phyloP scores from a whole-genome alignment of 1,139 yeast species.

The Yamadazyma diddensiae region DNA sequence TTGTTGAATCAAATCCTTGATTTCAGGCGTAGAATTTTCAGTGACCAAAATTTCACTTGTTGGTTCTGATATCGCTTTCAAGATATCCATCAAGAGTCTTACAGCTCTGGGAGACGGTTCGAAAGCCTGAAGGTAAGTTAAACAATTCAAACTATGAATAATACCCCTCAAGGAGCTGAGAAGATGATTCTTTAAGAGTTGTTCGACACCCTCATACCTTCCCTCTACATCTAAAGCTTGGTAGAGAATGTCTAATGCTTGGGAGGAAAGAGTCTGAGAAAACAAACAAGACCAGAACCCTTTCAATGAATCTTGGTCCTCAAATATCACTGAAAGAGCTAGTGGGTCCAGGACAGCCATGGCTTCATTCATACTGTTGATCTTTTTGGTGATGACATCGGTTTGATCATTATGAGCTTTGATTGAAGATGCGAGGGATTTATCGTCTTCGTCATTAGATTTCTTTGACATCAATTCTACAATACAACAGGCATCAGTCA shows the following conservation, averaged over 20 bases:
- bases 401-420: slow-evolving; percentile 34
- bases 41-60: slow-evolving; percentile 25
- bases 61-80: slow-evolving; percentile 64
- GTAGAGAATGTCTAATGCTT: slow-evolving; percentile 69
- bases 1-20: slow-evolving; percentile 19
- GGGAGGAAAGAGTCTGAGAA: slow-evolving; percentile 59
- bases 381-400: slow-evolving; percentile 18
- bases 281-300: slow-evolving; percentile 73
- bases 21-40: slow-evolving; percentile 1
- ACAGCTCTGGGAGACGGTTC: slow-evolving; percentile 79
- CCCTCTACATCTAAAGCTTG: slow-evolving; percentile 66
- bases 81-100: slow-evolving; percentile 71
- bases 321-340: slow-evolving; percentile 34
- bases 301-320: slow-evolving; percentile 25
- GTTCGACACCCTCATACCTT: slow-evolving; percentile 68
- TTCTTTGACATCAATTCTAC: slow-evolving; percentile 32
- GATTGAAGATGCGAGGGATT: slow-evolving; percentile 22
- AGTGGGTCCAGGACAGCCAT: slow-evolving; percentile 41
- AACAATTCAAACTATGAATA: slow-evolving; percentile 35
- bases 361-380: slow-evolving; percentile 30
- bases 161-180: slow-evolving; percentile 47
- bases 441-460: slow-evolving; percentile 16
- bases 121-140: slow-evolving; percentile 50
- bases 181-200: slow-evolving; percentile 44
- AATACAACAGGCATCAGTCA: slow-evolving; percentile 43